Base-by-base conservation (phyloP, 371 early-diverging fungal species). In the Batrachochytrium dendrobatidis region DNA sequence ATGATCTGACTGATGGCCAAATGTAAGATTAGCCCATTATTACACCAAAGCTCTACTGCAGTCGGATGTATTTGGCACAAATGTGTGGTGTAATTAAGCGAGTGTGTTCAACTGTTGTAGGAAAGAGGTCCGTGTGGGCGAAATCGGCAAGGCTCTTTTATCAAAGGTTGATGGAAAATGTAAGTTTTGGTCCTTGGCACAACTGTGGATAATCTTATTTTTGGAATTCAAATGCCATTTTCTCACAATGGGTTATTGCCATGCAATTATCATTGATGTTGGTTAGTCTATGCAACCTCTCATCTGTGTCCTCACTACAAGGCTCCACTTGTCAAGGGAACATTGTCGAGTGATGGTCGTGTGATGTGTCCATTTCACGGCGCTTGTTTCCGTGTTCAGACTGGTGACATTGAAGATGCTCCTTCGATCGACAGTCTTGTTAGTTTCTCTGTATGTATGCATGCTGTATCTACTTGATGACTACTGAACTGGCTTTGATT, bases 351-450 rank as follows among this genome's bases (percentile, higher is more conserved):
- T 10, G 67, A 67, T 53, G 67, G 67, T 10, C 35, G 67, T 20
- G 57, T 67, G 20, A 66, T 69, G 66, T 69, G 80, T 63, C 77
- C 74, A 18, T 81, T 79, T 78, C 81, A 81, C 65, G 79, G 79
- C 56, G 81, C 81, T 17, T 77, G 81, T 53, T 80, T 80, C 64
- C 64, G 71, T 34, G 72, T 71, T 3, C 66, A 67, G 30, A 75
- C 77, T 26, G 82, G 80, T 45, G 80, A 82, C 62, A 77, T 82
- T 58, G 82, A 82, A 68, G 80, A 82, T 57, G 79, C 69, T 5
- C 82, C 82, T 1, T 72, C 76, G 6, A 53, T 82, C 25, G 79
- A 82, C 58, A 61, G 56, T 45, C 67, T 82, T 51, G 58, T 62
- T 4, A 65, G 56, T 10, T 82, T 64, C 55, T 50, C 58, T 22